Conservation (phyloP, 1,284 basidiomycete genomes). For the Trichosporon sp. region DNA sequence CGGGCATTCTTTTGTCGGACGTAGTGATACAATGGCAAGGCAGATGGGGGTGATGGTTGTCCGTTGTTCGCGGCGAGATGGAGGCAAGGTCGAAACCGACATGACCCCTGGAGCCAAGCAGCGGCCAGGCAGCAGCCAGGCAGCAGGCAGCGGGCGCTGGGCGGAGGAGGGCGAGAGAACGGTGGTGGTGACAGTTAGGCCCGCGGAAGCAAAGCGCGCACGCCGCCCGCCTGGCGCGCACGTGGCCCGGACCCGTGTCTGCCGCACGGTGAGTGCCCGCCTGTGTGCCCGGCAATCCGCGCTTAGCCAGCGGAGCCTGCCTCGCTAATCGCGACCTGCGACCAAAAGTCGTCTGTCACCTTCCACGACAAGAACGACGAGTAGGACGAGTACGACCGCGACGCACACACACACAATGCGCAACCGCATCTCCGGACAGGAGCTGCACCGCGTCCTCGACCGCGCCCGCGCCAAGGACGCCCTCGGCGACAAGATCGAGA, state of each 20-base stretch:
- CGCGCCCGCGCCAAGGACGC: conserved; percentile 28
- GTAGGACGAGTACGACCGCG: too few relatives aligned
- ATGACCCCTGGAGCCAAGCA: not conserved
- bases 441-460: conserved; percentile 32
- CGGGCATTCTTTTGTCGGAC: not conserved
- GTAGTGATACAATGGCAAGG: not conserved
- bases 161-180: not conserved
- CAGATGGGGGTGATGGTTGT: not conserved
- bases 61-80: not conserved
- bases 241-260: conserved; percentile 1
- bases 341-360: not conserved
- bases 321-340: not conserved
- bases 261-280: too few relatives aligned
- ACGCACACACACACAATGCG: not conserved
- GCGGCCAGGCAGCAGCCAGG: too few relatives aligned
- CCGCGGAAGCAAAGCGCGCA: not conserved
- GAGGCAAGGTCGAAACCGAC: not conserved
- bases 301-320: not conserved
- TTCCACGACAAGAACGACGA: not conserved
- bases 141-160: too few relatives aligned
- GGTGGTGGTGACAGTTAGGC: not conserved
- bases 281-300: not conserved
- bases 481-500: conserved; percentile 59
- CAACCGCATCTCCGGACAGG: not conserved
- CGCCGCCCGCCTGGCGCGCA: not conserved